Evolutionary conservation across 306 rosid genomes (phyloP).

Genomic region (Citrullus amarus): DNA sequence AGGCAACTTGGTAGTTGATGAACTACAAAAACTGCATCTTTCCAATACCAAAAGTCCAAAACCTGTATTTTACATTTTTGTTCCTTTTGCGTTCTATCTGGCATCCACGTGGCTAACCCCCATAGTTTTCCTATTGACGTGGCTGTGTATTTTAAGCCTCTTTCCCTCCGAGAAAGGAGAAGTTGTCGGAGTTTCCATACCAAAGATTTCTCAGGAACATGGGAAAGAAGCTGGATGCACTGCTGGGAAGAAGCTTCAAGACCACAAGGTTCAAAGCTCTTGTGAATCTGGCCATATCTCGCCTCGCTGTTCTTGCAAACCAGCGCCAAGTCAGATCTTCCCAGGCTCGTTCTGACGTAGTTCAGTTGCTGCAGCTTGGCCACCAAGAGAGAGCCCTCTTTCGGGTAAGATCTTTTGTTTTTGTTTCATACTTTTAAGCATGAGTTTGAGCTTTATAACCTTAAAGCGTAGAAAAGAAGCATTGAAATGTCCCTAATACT

Average conservation of each 20-base stretch:
- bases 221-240: constrained; percentile 68
- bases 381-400: constrained; percentile 69
- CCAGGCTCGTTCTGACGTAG: constrained; percentile 54
- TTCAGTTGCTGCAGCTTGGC: constrained; percentile 61
- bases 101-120: background rate
- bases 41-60: background rate
- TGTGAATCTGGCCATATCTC: constrained; percentile 52
- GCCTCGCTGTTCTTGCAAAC: constrained; percentile 53
- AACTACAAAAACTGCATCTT: background rate
- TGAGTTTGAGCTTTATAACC: background rate
- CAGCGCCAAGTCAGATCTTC: constrained; percentile 45
- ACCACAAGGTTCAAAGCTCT: constrained; percentile 43
- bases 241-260: constrained; percentile 52
- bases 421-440: background rate
- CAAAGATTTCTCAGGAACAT: constrained; percentile 4
- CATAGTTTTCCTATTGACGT: background rate
- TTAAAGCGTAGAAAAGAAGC: background rate
- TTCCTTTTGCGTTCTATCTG: background rate
- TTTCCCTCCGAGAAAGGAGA: background rate
- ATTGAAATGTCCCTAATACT: too few relatives aligned
- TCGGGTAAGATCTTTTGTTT: constrained; percentile 32
- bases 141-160: background rate
- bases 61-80: background rate
- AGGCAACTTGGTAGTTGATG: background rate
- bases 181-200: too few relatives aligned